Evolutionary conservation across 2,329 filamentous ascomycete species (phyloP).

Genomic region (Fusarium napiforme): DNA sequence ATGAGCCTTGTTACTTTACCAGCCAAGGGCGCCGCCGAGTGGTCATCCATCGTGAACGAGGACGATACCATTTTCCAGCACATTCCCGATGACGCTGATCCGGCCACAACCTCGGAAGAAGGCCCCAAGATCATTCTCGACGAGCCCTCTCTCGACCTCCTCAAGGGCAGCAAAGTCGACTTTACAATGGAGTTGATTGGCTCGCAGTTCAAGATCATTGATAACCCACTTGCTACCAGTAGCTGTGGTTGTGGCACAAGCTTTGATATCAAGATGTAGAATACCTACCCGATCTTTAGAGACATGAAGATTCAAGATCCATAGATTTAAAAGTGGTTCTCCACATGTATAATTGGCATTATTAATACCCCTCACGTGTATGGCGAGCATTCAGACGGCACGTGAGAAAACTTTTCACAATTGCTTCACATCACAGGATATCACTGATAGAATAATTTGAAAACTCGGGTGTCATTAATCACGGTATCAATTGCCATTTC

Average conservation of each 20-base stretch:
- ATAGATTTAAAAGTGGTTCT: slow-evolving; percentile 20
- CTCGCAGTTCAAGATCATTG: slow-evolving; percentile 92
- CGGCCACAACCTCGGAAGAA: slow-evolving; percentile 43
- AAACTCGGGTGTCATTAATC: slow-evolving; percentile 56
- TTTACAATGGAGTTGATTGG: slow-evolving; percentile 94
- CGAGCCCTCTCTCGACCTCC: slow-evolving; percentile 82
- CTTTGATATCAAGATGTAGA: slow-evolving; percentile 85
- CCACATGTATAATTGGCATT: slow-evolving; percentile 22
- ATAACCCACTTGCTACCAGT: slow-evolving; percentile 91
- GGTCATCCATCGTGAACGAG: slow-evolving; percentile 60
- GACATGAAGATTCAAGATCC: background rate
- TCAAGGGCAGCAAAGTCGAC: slow-evolving; percentile 95
- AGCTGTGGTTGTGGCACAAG: slow-evolving; percentile 98
- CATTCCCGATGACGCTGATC: slow-evolving; percentile 59
- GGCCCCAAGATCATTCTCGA: slow-evolving; percentile 89
- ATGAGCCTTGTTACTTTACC: slow-evolving; percentile 83
- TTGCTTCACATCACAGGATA: background rate
- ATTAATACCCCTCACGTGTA: slow-evolving; percentile 32
- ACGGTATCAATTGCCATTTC: slow-evolving; percentile 54
- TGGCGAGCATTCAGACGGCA: background rate
- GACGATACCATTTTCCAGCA: slow-evolving; percentile 92
- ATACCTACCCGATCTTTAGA: background rate
- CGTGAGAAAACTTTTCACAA: background rate
- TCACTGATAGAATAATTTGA: slow-evolving; percentile 41
- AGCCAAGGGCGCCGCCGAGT: slow-evolving; percentile 47